A percentile compares a stretch with the other conserved stretches of the same genome.
These are phyloP conservation scores for Clarireedia sp. DNA, from an alignment of 2,329 filamentous ascomycete genomes.

Conservation along the genomic window DNA sequence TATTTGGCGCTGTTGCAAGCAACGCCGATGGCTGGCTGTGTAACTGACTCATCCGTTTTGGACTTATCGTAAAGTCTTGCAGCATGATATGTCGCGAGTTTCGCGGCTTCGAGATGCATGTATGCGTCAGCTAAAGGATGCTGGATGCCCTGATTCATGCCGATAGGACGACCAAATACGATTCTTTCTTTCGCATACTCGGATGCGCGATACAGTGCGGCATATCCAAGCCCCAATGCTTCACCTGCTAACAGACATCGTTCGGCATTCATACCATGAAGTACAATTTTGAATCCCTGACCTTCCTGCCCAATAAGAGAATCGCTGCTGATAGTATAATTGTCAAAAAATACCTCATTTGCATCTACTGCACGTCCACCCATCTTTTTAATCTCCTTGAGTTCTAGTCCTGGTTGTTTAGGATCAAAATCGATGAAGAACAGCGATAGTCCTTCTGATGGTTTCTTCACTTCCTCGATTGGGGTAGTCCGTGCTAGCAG, in stretches of 20 bases:
- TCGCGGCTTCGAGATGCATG: constrained; percentile 57
- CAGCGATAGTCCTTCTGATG: constrained; percentile 68
- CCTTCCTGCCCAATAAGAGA: constrained; percentile 64
- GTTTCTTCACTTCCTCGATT: constrained; percentile 56
- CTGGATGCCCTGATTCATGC: constrained; percentile 57
- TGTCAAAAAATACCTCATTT: constrained; percentile 83
- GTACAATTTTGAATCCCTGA: constrained; percentile 69
- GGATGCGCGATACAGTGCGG: constrained; percentile 53
- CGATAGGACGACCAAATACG: constrained; percentile 58
- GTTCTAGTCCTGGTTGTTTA: constrained; percentile 38
- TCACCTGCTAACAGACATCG: constrained; percentile 70
- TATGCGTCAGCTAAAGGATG: constrained; percentile 60
- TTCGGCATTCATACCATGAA: constrained; percentile 76
- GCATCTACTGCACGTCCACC: constrained; percentile 74
- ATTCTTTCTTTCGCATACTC: constrained; percentile 59
- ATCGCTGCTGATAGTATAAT: constrained; percentile 58
- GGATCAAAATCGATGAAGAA: constrained; percentile 74
- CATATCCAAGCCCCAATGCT: constrained; percentile 72
- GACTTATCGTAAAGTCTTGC: constrained; percentile 52
- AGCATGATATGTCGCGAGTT: constrained; percentile 58
- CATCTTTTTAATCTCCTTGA: constrained; percentile 77
- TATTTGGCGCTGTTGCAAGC: constrained; percentile 66
- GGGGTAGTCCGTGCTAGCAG: constrained; percentile 70
- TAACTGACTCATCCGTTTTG: constrained; percentile 42
- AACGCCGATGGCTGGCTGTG: constrained; percentile 50